phyloP scores from a whole-genome alignment of 2,329 filamentous ascomycete genomes.

The Hypoxylon sp. region DNA sequence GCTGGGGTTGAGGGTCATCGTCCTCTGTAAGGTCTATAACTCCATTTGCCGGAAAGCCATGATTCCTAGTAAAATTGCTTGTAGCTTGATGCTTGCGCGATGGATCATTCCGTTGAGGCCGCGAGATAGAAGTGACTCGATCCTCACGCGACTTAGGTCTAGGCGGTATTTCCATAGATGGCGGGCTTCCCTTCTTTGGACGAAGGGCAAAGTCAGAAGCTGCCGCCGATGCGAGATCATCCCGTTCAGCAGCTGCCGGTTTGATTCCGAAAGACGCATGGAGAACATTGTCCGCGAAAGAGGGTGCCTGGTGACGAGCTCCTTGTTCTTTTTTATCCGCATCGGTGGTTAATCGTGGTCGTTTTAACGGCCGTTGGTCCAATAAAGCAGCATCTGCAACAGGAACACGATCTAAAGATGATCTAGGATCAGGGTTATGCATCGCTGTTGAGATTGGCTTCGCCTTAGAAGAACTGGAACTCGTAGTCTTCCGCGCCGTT shows the following conservation, averaged over 20 bases:
- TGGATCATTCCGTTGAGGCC: constrained; percentile 6
- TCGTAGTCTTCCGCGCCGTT: constrained; percentile 48
- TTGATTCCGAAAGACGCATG: constrained; percentile 32
- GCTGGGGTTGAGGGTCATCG: constrained; percentile 37
- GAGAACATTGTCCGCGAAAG: constrained; percentile 36
- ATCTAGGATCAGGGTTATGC: constrained; percentile 10
- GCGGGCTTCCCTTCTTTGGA: constrained; percentile 41
- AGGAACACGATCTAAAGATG: constrained; percentile 29
- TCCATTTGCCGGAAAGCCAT: constrained; percentile 10
- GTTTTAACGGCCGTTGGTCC: constrained; percentile 43
- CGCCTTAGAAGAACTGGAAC: constrained; percentile 7
- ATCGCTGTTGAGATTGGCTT: constrained; percentile 28
- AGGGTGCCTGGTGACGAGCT: constrained; percentile 24
- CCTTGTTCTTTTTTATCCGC: constrained; percentile 31
- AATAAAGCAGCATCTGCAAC: constrained; percentile 22
- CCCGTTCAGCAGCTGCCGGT: constrained; percentile 35
- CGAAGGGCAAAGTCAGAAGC: constrained; percentile 50
- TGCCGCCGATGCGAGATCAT: constrained; percentile 40
- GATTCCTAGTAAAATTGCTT: constrained; percentile 11
- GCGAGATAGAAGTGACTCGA: constrained; percentile 1
- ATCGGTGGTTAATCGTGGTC: constrained; percentile 35
- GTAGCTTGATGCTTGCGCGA: constrained; percentile 12
- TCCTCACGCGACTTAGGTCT: constrained; percentile 31
- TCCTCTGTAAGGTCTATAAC: constrained; percentile 49
- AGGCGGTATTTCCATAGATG: constrained; percentile 26